phyloP scores from a whole-genome alignment of 2,329 filamentous ascomycete genomes.

The Colletotrichum chrysophilum region DNA sequence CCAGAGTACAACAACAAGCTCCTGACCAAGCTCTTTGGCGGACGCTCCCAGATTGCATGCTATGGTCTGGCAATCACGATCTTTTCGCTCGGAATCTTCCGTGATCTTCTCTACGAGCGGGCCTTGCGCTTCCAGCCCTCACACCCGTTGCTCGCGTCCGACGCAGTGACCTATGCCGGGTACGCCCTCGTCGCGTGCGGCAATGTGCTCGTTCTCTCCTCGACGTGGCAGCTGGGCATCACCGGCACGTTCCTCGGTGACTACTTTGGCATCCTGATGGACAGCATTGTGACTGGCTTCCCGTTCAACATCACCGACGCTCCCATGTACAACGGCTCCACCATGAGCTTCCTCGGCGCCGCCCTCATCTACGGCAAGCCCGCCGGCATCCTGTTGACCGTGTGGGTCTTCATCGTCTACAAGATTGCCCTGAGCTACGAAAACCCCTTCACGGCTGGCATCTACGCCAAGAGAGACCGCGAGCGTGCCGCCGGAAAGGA shows the following conservation, averaged over 20 bases:
- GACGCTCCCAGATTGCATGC: slow-evolving; percentile 80
- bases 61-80: slow-evolving; percentile 89
- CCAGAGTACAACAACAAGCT: slow-evolving; percentile 90
- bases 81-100: slow-evolving; percentile 88
- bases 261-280: slow-evolving; percentile 99
- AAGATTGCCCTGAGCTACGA: slow-evolving; percentile 82
- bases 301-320: slow-evolving; percentile 91
- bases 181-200: slow-evolving; percentile 75
- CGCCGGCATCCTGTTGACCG: slow-evolving; percentile 80
- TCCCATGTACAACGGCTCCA: slow-evolving; percentile 97
- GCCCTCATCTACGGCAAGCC: slow-evolving; percentile 87
- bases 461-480: slow-evolving; percentile 85
- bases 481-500: slow-evolving; percentile 53
- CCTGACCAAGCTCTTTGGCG: slow-evolving; percentile 85
- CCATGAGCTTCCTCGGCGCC: slow-evolving; percentile 88
- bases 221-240: slow-evolving; percentile 90
- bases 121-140: slow-evolving; percentile 79
- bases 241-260: slow-evolving; percentile 97
- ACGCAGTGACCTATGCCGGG: slow-evolving; percentile 66
- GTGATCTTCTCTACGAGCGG: slow-evolving; percentile 86
- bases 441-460: slow-evolving; percentile 92
- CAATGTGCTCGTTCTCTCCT: slow-evolving; percentile 85
- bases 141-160: slow-evolving; percentile 72
- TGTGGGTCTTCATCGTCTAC: slow-evolving; percentile 79
- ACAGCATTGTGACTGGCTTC: slow-evolving; percentile 90